Evolutionary conservation across 441 rosid species (phyloP), one percentile per base, ranked within the genome.

Genomic region (Croton setiger): DNA sequence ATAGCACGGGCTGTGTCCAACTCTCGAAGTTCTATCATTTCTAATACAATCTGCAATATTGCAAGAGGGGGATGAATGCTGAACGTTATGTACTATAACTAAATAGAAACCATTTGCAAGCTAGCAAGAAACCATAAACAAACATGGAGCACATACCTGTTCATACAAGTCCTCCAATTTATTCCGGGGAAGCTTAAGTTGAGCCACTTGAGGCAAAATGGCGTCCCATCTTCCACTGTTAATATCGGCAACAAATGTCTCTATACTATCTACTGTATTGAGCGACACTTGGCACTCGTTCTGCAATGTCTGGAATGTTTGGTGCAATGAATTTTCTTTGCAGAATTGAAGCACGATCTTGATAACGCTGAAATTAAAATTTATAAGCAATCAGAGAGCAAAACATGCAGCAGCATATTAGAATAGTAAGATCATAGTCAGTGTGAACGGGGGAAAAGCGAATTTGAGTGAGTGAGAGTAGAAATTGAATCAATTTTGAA

Each of bases 21-120:
- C 70, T 96, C 99, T 49, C 99, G 85, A 39, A 96, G 97, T 61
- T 96, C 99, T 64, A 93, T 96, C 99, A 96, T 96, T 80, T 96
- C 99, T 67, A 96, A 58, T 7, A 93, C 99, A 82, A 93, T 96
- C 98, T 95, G 81, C 74, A 79, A 44, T 60, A 67, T 5, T 45
- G 1, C 52, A 63, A 7, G 31, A 52, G 11, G 11, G 8, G 20
- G 20, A 41, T 17, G 7, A 20, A 66, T 37, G 20, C 4, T 37
- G 15, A 4, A 39, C 2, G 31, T 27, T 27, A 18, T 20, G 37
- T 6, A 31, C 43, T 39, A 39, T 39, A 39, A 39, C 43, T 9
- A 39, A 9, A 5, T 39, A 9, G 9, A 5, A 39, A 39, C 43
- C 43, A 39, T 6, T 27, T 39, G 43, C 43, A 39, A n/a, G 43